A percentile compares a stretch with the other conserved stretches of the same genome.
These are phyloP conservation scores for Neoboletus subvelutipes DNA, from an alignment of 768 basidiomycete species.

Conservation along the genomic window DNA sequence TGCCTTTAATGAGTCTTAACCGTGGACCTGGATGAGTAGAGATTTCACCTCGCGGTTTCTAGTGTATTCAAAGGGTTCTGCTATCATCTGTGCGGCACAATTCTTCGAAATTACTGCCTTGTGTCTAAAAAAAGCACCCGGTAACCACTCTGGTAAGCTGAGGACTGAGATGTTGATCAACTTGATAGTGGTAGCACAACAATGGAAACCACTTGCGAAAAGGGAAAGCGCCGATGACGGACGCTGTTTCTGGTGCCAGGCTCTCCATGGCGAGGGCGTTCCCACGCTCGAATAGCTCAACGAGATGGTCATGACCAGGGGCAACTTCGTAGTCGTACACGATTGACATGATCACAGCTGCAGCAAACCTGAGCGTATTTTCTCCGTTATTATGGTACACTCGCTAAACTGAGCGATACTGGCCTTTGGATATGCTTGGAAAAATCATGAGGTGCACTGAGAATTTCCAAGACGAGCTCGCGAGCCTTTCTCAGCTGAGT, in stretches of 20 bases:
- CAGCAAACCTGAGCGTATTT: constrained; percentile 27
- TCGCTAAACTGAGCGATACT: not conserved
- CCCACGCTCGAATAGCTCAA: constrained; percentile 38
- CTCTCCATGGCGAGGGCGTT: constrained; percentile 13
- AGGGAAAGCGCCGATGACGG: constrained; percentile 21
- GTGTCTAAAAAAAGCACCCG: constrained; percentile 28
- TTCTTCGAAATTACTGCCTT: constrained; percentile 9
- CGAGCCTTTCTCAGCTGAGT: constrained; percentile 20
- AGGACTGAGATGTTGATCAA: constrained; percentile 16
- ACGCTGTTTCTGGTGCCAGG: constrained; percentile 17
- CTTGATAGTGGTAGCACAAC: too few relatives aligned
- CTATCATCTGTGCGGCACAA: constrained; percentile 13
- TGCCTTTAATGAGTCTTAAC: not conserved
- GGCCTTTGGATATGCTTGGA: constrained; percentile 10
- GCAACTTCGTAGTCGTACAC: constrained; percentile 41
- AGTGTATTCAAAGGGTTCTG: constrained; percentile 16
- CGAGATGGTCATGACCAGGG: constrained; percentile 36
- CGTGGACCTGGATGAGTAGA: not conserved
- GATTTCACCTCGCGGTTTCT: constrained; percentile 10
- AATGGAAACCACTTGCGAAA: constrained; percentile 20
- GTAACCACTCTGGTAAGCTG: constrained; percentile 24
- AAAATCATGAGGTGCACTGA: constrained; percentile 6
- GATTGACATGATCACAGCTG: constrained; percentile 39
- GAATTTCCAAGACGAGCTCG: constrained; percentile 17
- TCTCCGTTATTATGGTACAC: not conserved